Evolutionary conservation across 176 grass and related monocot genomes (phyloP), one percentile per base, ranked within the genome.

Genomic region (Phoenix roebelenii): DNA sequence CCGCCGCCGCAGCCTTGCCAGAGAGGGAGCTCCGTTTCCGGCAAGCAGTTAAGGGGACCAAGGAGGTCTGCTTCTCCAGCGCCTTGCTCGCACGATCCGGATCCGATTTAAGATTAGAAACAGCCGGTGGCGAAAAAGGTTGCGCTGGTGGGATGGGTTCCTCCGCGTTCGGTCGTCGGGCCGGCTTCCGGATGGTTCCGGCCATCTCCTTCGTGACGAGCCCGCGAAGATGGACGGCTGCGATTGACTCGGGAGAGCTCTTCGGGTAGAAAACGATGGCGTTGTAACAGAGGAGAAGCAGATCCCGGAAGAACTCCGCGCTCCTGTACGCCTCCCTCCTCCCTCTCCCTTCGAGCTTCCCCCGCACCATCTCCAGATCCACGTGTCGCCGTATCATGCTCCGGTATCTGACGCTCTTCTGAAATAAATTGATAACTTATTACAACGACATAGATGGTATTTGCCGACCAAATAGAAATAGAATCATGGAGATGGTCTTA

Each of bases 271-370:
- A 91, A 64, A 97, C 83, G 49, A 82, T 19, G 3, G 84, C 84
- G 66, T 97, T 97, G 23, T 54, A 26, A 64, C 84, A 91, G 25
- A 91, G 87, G 48, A 91, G 77, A 1, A 97, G 55, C 32, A 97
- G 58, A 61, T 97, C 87, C 15, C 78, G 92, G 72, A 87, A 97
- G 78, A 97, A 83, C 63, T 91, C 87, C 16, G 75, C 32, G 2
- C 72, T 66, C 7, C 68, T 9, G 61, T 88, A 85, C 51, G 52
- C 30, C 20, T 25, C 51, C 57, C 23, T 49, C 25, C 28, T 49
- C 0, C 32, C 48, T 23, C 44, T 7, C 0, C 35, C 10, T 44
- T 80, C 83, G 56, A 97, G 65, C 71, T 66, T 88, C 0, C 57
- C 59, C 14, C 69, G 55, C 57, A 97, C 66, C 51, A 62, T 88